Evolutionary conservation across 805 yeast species (phyloP).

Genomic region (Ogataea chonburiensis): DNA sequence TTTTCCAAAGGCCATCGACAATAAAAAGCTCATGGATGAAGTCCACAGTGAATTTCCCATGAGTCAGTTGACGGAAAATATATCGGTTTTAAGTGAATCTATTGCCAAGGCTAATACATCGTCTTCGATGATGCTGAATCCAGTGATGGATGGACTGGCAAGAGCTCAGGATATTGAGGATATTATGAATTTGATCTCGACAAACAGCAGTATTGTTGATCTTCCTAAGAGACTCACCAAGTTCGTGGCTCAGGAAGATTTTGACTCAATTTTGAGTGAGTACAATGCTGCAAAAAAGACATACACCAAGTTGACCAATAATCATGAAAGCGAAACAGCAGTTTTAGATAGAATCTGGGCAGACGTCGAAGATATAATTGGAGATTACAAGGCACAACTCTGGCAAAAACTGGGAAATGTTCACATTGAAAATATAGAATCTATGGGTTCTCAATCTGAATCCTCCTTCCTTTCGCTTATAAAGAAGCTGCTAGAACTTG

Average conservation of each 20-base stretch:
- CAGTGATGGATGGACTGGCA: constrained; percentile 50
- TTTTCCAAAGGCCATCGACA: constrained; percentile 60
- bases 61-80: constrained; percentile 22
- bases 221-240: constrained; percentile 49
- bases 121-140: constrained; percentile 55
- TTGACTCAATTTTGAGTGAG: constrained; percentile 54
- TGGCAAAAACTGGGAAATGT: constrained; percentile 47
- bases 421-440: constrained; percentile 31
- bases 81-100: constrained; percentile 33
- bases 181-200: constrained; percentile 51
- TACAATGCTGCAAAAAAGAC: constrained; percentile 47
- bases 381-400: constrained; percentile 49
- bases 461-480: constrained; percentile 41
- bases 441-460: constrained; percentile 17
- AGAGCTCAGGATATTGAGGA: constrained; percentile 48
- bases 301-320: constrained; percentile 14
- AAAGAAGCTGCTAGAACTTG: constrained; percentile 58
- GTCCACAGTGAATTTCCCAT: constrained; percentile 52
- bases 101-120: constrained; percentile 48
- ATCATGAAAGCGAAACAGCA: constrained; percentile 30
- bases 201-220: constrained; percentile 53
- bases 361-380: constrained; percentile 53
- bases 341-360: constrained; percentile 55
- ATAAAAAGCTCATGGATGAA: constrained; percentile 62
- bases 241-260: constrained; percentile 50